A percentile compares a stretch with the other conserved stretches of the same genome.
phyloP scores from a whole-genome alignment of 1,284 basidiomycete species.

The Heterobasidion occidentale region DNA sequence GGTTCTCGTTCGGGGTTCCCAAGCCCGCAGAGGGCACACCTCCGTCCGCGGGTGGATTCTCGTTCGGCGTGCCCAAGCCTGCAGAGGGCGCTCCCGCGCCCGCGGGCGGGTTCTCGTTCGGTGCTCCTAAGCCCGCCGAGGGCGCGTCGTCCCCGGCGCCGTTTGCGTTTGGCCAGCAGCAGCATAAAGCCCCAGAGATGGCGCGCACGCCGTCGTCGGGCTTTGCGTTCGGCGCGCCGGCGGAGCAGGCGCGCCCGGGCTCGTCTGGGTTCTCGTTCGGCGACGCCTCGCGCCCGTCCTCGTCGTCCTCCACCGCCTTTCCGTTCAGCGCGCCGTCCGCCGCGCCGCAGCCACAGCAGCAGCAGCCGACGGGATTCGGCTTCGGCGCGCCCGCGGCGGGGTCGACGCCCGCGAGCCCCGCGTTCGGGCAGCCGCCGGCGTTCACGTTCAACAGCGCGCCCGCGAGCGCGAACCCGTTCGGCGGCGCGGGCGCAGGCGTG shows the following conservation, averaged over 20 bases:
- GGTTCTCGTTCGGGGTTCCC: slow-evolving; percentile 3
- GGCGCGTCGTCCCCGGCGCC: slow-evolving; percentile 16
- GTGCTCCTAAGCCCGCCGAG: slow-evolving; percentile 17
- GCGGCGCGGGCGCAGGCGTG: slow-evolving; percentile 14
- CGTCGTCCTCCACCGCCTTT: slow-evolving; percentile 32
- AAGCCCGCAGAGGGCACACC: background rate
- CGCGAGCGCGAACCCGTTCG: slow-evolving; percentile 22
- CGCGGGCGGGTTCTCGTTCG: slow-evolving; percentile 27
- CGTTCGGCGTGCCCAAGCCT: slow-evolving; percentile 5
- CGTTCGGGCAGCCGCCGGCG: slow-evolving; percentile 18
- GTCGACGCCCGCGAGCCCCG: slow-evolving; percentile 51
- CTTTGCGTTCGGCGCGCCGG: slow-evolving; percentile 23
- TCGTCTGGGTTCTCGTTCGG: slow-evolving; percentile 16
- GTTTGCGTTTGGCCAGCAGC: slow-evolving; percentile 20
- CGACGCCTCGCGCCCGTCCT: slow-evolving; percentile 15
- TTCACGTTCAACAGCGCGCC: slow-evolving; percentile 29
- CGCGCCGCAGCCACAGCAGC: slow-evolving; percentile 32
- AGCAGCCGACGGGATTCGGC: background rate
- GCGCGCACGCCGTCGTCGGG: slow-evolving; percentile 14
- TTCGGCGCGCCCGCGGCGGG: slow-evolving; percentile 16
- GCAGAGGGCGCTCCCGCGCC: background rate
- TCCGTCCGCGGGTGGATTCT: background rate
- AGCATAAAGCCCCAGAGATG: slow-evolving; percentile 4
- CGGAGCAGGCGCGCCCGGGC: background rate
- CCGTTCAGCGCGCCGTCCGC: slow-evolving; percentile 34